Evolutionary conservation across 306 rosid species (phyloP), one percentile per base, ranked within the genome.

Genomic region (Carpinus fangiana): DNA sequence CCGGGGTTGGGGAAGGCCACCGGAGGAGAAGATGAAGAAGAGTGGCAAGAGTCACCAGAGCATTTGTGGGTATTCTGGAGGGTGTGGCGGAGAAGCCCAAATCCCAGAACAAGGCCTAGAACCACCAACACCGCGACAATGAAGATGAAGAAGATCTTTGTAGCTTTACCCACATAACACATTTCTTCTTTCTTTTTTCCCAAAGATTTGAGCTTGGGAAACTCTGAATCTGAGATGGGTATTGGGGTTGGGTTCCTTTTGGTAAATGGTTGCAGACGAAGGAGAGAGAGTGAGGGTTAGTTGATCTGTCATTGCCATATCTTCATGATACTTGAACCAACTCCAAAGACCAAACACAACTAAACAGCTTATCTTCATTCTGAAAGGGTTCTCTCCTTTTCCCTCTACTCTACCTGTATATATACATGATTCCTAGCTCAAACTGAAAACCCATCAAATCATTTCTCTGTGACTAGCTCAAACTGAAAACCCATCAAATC

Each of bases 101-200:
- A 83, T 81, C 96, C 98, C 72, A 91, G 70, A 53, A 91, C 84
- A 0, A 96, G 86, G 1, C 97, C 97, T 0, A 88, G 77, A 69
- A 93, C 92, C 45, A 91, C 82, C 4, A 91, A 84, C 14, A 88
- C 88, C 2, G 98, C 91, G n/a, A 91, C 85, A 9, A 96, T 72
- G 87, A 96, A 96, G 78, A 96, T 90, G 96, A 96, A 96, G 98
- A 93, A 96, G 98, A 93, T 96, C 97, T 93, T 96, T 72, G 99
- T 93, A 80, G 99, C 99, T 87, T 96, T 96, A 28, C 99, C 98
- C 75, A 96, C 98, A 79, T 90, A 93, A 80, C 99, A 96, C 98
- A 95, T 89, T 65, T 79, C 77, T 21, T 26, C 8, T 17, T 54
- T 13, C 54, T 20, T 12, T 8, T 48, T 34, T 41, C 55, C 34